A percentile compares a stretch with the other conserved stretches of the same genome.
Conservation (phyloP, 257 asterid genomes). For the Osmanthus fragrans region DNA sequence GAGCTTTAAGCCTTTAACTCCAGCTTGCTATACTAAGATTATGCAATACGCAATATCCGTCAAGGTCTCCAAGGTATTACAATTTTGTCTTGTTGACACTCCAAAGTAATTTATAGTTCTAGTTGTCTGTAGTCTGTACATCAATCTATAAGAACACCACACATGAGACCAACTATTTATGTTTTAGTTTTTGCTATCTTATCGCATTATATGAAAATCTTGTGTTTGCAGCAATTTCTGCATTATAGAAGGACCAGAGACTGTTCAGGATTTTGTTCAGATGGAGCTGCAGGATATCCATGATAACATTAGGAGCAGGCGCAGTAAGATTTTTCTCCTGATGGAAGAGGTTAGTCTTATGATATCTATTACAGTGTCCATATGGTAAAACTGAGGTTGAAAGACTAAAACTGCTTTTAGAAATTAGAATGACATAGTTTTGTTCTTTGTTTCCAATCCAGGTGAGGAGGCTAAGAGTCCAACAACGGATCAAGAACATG, state of each 20-base stretch:
- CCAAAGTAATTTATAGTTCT: not conserved
- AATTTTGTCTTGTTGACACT: too few relatives aligned
- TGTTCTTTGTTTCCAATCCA: conserved; percentile 19
- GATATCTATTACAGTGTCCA: not conserved
- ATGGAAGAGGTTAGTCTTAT: conserved; percentile 82
- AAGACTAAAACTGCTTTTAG: not conserved
- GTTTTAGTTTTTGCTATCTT: not conserved
- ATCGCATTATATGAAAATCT: not conserved
- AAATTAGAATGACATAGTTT: not conserved
- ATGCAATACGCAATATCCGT: not conserved
- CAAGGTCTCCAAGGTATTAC: not conserved
- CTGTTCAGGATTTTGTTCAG: conserved; percentile 87
- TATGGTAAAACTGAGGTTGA: not conserved
- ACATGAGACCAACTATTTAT: not conserved
- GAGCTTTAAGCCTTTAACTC: not conserved
- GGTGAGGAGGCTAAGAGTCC: conserved; percentile 90
- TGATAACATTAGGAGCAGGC: conserved; percentile 78
- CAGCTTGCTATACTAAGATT: not conserved
- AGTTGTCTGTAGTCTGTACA: not conserved
- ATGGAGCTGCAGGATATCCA: conserved; percentile 93
- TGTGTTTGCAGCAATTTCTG: conserved; percentile 68
- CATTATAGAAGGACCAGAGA: conserved; percentile 95
- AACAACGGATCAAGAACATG: conserved; percentile 59
- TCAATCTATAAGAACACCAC: not conserved
- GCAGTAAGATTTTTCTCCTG: conserved; percentile 84